A percentile compares a stretch with the other conserved stretches of the same genome.
These are phyloP conservation scores for Leucocoprinus birnbaumii DNA, from an alignment of 768 basidiomycete species.

Conservation along the genomic window DNA sequence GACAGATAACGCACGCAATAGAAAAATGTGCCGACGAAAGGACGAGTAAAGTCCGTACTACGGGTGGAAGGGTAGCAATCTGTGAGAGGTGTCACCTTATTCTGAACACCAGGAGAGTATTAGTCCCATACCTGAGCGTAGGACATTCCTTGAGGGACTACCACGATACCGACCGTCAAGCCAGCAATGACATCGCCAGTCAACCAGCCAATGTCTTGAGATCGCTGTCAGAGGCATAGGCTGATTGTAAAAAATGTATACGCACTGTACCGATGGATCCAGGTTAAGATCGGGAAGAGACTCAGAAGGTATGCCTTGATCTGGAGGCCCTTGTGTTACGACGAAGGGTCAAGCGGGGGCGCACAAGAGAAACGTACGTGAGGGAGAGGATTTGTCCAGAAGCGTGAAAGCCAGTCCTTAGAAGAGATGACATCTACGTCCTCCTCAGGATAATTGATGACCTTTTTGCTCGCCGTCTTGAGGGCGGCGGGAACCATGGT, in stretches of 20 bases:
- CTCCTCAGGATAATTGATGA: slow-evolving; percentile 61
- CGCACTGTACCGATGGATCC: slow-evolving; percentile 87
- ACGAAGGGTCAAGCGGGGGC: too few species aligned
- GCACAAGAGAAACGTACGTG: slow-evolving; percentile 36
- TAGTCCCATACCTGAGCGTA: slow-evolving; percentile 60
- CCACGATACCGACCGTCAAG: slow-evolving; percentile 91
- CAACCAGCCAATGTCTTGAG: slow-evolving; percentile 71
- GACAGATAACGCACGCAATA: slow-evolving; percentile 62
- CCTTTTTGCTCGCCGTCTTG: slow-evolving; percentile 51
- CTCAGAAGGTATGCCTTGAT: slow-evolving; percentile 58
- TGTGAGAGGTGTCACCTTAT: slow-evolving; percentile 20
- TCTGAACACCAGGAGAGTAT: background rate
- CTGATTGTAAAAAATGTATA: slow-evolving; percentile 12
- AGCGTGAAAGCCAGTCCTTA: slow-evolving; percentile 46
- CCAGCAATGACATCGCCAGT: slow-evolving; percentile 87
- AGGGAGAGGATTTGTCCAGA: slow-evolving; percentile 42
- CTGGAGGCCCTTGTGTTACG: slow-evolving; percentile 33
- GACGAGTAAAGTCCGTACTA: slow-evolving; percentile 96
- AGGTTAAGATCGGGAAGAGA: slow-evolving; percentile 82
- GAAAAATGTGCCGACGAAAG: slow-evolving; percentile 80
- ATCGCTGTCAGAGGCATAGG: background rate
- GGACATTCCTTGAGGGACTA: slow-evolving; percentile 94
- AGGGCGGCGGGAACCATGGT: slow-evolving; percentile 23
- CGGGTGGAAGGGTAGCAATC: slow-evolving; percentile 80
- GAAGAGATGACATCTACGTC: slow-evolving; percentile 57